Conservation (phyloP, 495 filamentous ascomycete genomes). For the Penicillium maclennaniae region DNA sequence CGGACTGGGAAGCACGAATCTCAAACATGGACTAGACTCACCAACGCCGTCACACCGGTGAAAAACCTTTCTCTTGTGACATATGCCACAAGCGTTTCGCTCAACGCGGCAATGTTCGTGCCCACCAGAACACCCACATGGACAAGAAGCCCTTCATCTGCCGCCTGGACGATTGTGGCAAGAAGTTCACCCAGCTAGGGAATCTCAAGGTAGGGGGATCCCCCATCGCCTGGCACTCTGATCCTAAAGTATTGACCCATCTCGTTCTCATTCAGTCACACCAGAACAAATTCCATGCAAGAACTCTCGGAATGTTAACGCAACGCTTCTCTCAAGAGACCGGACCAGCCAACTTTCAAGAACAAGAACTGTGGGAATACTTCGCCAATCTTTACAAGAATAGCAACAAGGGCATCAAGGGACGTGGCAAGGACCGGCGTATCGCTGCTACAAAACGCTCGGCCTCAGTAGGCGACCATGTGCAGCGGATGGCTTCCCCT, state of each 20-base stretch:
- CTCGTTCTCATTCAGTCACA: constrained; percentile 59
- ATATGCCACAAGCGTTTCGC: constrained; percentile 79
- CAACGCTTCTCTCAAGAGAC: constrained; percentile 65
- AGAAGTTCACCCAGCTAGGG: constrained; percentile 83
- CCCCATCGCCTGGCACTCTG: no score
- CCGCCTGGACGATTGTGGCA: constrained; percentile 73
- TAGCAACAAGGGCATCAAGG: constrained; percentile 90
- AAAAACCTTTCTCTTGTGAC: constrained; percentile 80
- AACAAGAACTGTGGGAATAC: constrained; percentile 81
- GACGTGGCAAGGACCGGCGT: constrained; percentile 76
- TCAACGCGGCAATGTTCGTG: constrained; percentile 80
- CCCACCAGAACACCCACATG: constrained; percentile 79
- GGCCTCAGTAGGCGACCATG: constrained; percentile 4
- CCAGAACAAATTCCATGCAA: constrained; percentile 86
- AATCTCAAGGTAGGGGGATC: constrained; percentile 69
- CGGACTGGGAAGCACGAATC: not conserved
- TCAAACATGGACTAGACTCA: constrained; percentile 57
- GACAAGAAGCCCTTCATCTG: constrained; percentile 77
- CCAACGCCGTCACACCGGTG: constrained; percentile 80
- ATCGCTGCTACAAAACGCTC: constrained; percentile 37
- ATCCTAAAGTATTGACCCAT: constrained; percentile 1
- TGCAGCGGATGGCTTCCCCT: constrained; percentile 20
- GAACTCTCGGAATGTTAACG: constrained; percentile 69
- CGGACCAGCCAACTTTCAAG: constrained; percentile 58
- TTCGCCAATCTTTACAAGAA: constrained; percentile 89